Evolutionary conservation across 306 rosid genomes (phyloP), one percentile per base, ranked within the genome.

Genomic region (Malus fusca): DNA sequence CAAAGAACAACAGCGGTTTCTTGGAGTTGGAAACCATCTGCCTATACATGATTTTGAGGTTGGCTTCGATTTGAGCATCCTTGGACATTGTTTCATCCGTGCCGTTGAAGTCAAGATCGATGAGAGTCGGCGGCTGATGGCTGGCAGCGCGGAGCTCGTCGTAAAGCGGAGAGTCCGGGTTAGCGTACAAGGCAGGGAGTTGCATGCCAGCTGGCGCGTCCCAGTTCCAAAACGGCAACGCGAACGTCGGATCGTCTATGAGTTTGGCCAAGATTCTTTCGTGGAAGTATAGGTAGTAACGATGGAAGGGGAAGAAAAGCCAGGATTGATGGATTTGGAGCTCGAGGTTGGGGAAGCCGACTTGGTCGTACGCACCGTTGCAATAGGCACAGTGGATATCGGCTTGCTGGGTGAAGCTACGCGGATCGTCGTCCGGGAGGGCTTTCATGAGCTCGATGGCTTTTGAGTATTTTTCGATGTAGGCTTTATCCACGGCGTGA

Each of bases 271-370:
- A 71, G 42, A 91, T 93, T 80, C 68, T 93, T 80, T 93, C 98
- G 21, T 86, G 43, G 82, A 91, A 93, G 56, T 93, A 89, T 0
- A 93, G 69, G 72, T 88, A 93, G 80, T 83, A 93, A 5, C 98
- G 84, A 72, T 91, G 98, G 71, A 68, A 93, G 13, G 98, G 98
- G 42, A 82, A 91, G 84, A 93, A 91, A 44, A 93, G 93, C 98
- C 97, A 89, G 3, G 88, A 88, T 6, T 74, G 58, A 73, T 93
- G 98, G 26, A 93, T 82, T 81, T 91, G 97, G 5, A 89, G 68
- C 26, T 93, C 97, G 12, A 91, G 84, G 22, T 80, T 80, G 2
- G 95, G 92, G 25, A 82, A 86, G 7, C 93, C 93, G 1, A 77
- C 81, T 81, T 92, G 96, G 17, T 80, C 78, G 77, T 93, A 84